Evolutionary conservation across 345 rosid genomes (phyloP).

Genomic region (Geranium rotundifolium): DNA sequence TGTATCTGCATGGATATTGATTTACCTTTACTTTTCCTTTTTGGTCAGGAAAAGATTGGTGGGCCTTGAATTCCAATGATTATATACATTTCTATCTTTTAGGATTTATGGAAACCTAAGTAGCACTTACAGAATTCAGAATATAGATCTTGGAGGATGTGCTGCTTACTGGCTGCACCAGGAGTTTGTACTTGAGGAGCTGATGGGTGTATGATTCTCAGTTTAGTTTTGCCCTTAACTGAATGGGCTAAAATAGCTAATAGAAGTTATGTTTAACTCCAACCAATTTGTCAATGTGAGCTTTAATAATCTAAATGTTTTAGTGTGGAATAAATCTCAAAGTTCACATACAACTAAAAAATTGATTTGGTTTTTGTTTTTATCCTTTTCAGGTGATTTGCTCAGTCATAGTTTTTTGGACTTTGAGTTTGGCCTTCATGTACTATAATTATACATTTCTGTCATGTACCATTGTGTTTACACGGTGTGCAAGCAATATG

Average conservation of each 20-base stretch:
- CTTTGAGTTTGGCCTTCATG: slow-evolving; percentile 43
- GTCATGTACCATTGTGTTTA: slow-evolving; percentile 59
- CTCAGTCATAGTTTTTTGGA: slow-evolving; percentile 10
- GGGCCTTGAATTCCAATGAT: background rate
- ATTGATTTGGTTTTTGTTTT: slow-evolving; percentile 6
- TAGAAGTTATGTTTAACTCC: background rate
- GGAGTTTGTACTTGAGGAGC: background rate
- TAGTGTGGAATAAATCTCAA: too few relatives aligned
- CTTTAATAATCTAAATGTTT: background rate
- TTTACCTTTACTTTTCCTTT: background rate
- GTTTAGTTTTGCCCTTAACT: background rate
- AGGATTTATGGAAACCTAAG: background rate
- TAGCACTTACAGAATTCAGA: background rate
- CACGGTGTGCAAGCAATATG: slow-evolving; percentile 35
- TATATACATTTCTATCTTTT: background rate
- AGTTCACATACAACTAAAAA: background rate
- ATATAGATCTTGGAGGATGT: background rate
- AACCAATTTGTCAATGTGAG: background rate
- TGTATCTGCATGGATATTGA: too few relatives aligned
- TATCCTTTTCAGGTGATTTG: slow-evolving; percentile 31
- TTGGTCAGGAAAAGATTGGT: background rate
- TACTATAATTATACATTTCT: slow-evolving; percentile 31
- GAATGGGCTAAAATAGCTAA: background rate
- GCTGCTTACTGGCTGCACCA: background rate
- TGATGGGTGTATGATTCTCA: background rate